Evolutionary conservation across 2,329 filamentous ascomycete genomes (phyloP).

Genomic region (Beauveria caledonica): DNA sequence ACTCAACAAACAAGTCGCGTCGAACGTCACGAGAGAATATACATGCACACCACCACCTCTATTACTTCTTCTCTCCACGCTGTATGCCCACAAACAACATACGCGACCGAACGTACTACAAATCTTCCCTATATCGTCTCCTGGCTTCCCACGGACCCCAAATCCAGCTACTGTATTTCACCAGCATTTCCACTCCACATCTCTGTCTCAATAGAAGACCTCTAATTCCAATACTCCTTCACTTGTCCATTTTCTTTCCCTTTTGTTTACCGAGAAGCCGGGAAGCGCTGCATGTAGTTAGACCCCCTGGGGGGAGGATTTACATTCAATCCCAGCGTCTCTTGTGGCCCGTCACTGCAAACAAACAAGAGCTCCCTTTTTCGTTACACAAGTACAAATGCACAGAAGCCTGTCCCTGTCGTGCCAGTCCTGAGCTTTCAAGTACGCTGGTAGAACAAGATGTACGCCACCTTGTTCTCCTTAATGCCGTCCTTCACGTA

Average conservation of each 20-base stretch:
- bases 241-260: not conserved
- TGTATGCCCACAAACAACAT: not conserved
- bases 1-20: no score
- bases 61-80: not conserved
- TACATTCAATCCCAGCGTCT: slow-evolving; percentile 7
- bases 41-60: not conserved
- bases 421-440: slow-evolving; percentile 18
- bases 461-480: slow-evolving; percentile 95
- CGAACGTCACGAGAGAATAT: not conserved
- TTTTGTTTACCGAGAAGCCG: not conserved
- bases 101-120: not conserved
- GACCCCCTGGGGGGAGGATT: not conserved
- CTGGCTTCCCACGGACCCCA: not conserved
- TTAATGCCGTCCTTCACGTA: slow-evolving; percentile 58
- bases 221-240: not conserved
- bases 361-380: not conserved
- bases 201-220: not conserved
- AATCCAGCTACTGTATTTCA: not conserved
- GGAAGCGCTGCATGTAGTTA: slow-evolving; percentile 1
- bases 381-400: slow-evolving; percentile 2
- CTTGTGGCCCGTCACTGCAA: not conserved
- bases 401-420: not conserved
- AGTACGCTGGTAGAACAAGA: slow-evolving; percentile 87
- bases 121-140: not conserved
- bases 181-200: not conserved